Conservation (phyloP, 768 basidiomycete species). For the Phlebiopsis gigantea region DNA sequence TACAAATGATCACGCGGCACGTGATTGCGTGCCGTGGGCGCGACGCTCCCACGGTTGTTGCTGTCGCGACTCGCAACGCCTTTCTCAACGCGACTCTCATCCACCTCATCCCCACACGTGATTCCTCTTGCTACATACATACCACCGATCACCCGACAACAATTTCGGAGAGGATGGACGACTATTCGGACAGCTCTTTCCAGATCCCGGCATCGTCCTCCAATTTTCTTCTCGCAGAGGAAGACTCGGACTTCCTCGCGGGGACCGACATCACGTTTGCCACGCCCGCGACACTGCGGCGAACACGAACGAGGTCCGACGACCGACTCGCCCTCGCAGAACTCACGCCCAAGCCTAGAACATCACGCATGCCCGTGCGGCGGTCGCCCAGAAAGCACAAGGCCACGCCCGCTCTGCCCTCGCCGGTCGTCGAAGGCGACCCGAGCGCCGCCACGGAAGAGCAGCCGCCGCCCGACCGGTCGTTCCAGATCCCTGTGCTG, state of each 20-base stretch:
- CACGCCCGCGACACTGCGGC: constrained; percentile 21
- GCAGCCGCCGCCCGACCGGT: constrained; percentile 14
- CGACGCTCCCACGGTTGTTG: constrained; percentile 2
- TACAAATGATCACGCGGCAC: not conserved
- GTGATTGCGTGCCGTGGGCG: constrained; percentile 3
- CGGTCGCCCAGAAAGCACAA: constrained; percentile 14
- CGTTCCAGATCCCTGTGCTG: constrained; percentile 20
- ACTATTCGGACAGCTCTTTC: constrained; percentile 45
- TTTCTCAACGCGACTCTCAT: not conserved
- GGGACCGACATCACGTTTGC: constrained; percentile 35
- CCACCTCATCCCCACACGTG: not conserved
- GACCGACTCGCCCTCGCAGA: constrained; percentile 20
- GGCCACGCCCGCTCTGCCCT: constrained; percentile 14
- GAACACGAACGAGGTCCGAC: constrained; percentile 18
- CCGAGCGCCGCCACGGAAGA: constrained; percentile 15
- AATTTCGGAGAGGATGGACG: constrained; percentile 35
- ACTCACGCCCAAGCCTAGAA: constrained; percentile 20
- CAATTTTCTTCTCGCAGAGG: constrained; percentile 36
- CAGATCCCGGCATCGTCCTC: constrained; percentile 40
- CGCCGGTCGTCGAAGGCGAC: constrained; percentile 15
- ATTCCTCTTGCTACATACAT: not conserved
- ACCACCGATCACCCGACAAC: no score
- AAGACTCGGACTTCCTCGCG: constrained; percentile 39
- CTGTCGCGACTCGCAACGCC: not conserved
- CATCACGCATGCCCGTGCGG: constrained; percentile 3